A percentile compares a stretch with the other conserved stretches of the same genome.
Evolutionary conservation across 1,284 basidiomycete genomes (phyloP).

Genomic region (Paramarasmius palmivorus): DNA sequence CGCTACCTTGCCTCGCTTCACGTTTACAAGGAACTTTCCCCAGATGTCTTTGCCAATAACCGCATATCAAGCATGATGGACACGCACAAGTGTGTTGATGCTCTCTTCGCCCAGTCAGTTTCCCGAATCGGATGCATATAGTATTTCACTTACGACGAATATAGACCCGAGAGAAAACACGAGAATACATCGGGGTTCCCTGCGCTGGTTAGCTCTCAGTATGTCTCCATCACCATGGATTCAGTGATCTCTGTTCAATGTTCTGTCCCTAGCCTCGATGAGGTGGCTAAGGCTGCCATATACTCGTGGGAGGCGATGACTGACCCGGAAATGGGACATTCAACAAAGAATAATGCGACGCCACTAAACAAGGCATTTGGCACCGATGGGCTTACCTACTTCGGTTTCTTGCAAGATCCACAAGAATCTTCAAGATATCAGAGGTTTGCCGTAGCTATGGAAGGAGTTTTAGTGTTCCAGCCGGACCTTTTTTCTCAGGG

Average conservation of each 20-base stretch:
- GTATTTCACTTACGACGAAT: background rate
- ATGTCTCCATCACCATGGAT: background rate
- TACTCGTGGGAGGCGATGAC: slow-evolving; percentile 1
- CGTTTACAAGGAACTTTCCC: slow-evolving; percentile 6
- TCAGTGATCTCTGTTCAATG: background rate
- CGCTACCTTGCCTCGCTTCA: background rate
- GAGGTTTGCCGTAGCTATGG: slow-evolving; percentile 15
- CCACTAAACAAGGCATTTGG: slow-evolving; percentile 15
- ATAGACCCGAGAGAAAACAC: slow-evolving; percentile 2
- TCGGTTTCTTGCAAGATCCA: slow-evolving; percentile 15
- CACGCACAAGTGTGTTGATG: slow-evolving; percentile 12
- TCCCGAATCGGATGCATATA: background rate
- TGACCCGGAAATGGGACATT: slow-evolving; percentile 1
- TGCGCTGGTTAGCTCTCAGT: background rate
- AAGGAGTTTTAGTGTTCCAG: slow-evolving; percentile 10
- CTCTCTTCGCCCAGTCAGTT: slow-evolving; percentile 11
- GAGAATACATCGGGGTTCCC: background rate
- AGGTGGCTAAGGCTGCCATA: background rate
- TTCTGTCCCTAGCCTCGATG: background rate
- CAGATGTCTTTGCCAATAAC: slow-evolving; percentile 24
- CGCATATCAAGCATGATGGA: slow-evolving; percentile 17
- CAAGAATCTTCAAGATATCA: background rate
- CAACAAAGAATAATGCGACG: slow-evolving; percentile 7
- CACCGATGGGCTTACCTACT: slow-evolving; percentile 10
- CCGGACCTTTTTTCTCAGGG: slow-evolving; percentile 10